Base-by-base conservation (phyloP, 768 basidiomycete species). In the Royoungia palumana region DNA sequence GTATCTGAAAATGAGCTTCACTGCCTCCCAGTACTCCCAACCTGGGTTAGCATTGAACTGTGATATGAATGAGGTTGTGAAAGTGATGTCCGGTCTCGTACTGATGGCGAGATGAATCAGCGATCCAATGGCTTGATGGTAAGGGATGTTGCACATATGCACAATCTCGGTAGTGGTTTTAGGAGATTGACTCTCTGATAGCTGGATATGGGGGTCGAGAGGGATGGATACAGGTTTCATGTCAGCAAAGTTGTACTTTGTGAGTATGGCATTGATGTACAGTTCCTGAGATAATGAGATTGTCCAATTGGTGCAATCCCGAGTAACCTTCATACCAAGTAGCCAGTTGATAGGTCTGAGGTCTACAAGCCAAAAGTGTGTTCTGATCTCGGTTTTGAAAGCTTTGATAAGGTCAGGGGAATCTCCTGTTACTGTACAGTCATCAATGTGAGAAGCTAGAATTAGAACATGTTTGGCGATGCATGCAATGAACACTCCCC, bases 1-100 rank as follows among this genome's bases (percentile, higher is more conserved):
- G n/a, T 64, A 64, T 0, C 14, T 0, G 6, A 57, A 48, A 2
- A 64, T 50, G 2, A 11, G 6, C 19, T 49, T 43, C 10, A 49
- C 21, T 10, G 48, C 35, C 5, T 43, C 41, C 28, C 41, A 49
- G 11, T 49, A 36, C 1, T 5, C 20, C 16, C n/a, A n/a, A 4
- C 40, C n/a, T 1, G 44, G 39, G 20, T 46, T 41, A 4, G 16
- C 4, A 4, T 21, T 16, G 17, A 45, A 46, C n/a, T 41, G 34
- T 0, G 7, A 3, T 2, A 36, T 14, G 11, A 20, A 25, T 4
- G 38, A 20, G 2, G 36, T 36, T 1, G 44, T n/a, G 17, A 47
- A 51, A 1, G 17, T 22, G 5, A 52, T 44, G 20, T 52, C 41
- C 0, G 46, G 41, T 8, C 25, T 0, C 3, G 36, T 51, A 1